A percentile compares a stretch with the other conserved stretches of the same genome.
Evolutionary conservation across 1,284 basidiomycete genomes (phyloP).

Genomic region (Tilletia setariae): DNA sequence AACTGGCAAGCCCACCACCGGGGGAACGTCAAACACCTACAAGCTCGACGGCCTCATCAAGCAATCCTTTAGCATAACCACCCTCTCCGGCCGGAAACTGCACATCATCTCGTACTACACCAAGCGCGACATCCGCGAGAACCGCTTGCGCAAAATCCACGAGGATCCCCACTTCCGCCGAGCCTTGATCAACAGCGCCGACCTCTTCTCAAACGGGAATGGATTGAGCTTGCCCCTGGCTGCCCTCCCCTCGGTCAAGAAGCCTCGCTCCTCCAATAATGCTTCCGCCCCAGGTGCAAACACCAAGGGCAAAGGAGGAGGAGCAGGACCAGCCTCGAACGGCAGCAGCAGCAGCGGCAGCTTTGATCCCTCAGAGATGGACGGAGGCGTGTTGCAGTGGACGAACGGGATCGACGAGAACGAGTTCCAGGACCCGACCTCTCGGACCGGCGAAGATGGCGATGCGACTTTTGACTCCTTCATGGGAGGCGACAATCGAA

Average conservation of each 20-base stretch:
- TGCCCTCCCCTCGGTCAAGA: background rate
- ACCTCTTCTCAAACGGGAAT: background rate
- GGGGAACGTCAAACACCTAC: slow-evolving; percentile 47
- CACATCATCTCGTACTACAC: slow-evolving; percentile 53
- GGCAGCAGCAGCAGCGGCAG: background rate
- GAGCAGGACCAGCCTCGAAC: background rate
- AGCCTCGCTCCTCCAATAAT: background rate
- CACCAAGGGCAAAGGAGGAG: background rate
- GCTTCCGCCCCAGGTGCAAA: background rate
- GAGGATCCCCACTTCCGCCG: slow-evolving; percentile 47
- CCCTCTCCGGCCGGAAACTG: slow-evolving; percentile 48
- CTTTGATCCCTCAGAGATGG: background rate
- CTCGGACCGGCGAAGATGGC: background rate
- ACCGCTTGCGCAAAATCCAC: slow-evolving; percentile 43
- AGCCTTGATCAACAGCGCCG: background rate
- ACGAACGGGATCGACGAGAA: background rate
- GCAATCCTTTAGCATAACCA: slow-evolving; percentile 54
- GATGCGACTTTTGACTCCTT: background rate
- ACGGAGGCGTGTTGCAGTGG: slow-evolving; percentile 7
- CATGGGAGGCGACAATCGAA: background rate
- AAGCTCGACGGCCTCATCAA: slow-evolving; percentile 53
- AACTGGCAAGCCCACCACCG: slow-evolving; percentile 30
- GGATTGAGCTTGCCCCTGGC: background rate
- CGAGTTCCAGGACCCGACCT: slow-evolving; percentile 5
- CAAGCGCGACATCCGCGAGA: slow-evolving; percentile 47